phyloP scores from a whole-genome alignment of 805 yeast species.

The Candida oleophila region DNA sequence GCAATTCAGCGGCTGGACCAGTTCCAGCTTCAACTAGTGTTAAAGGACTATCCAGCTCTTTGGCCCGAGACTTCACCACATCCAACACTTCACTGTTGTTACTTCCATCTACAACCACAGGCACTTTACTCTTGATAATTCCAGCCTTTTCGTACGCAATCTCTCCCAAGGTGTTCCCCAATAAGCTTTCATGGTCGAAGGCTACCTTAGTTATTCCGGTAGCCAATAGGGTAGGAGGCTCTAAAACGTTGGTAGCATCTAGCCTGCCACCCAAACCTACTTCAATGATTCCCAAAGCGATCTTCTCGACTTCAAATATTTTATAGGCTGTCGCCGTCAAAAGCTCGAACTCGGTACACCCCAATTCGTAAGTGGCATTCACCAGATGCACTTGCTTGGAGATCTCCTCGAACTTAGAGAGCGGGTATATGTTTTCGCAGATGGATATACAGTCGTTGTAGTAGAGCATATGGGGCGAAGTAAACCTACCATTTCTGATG shows the following conservation, averaged over 20 bases:
- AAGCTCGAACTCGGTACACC: conserved; percentile 86
- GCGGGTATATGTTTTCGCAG: conserved; percentile 55
- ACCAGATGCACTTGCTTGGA: conserved; percentile 40
- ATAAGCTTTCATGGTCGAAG: conserved; percentile 74
- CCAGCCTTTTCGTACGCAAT: conserved; percentile 88
- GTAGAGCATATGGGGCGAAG: conserved; percentile 80
- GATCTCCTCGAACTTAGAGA: conserved; percentile 42
- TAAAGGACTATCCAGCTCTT: conserved; percentile 24
- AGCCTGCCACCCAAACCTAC: conserved; percentile 90
- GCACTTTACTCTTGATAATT: conserved; percentile 60
- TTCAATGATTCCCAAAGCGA: conserved; percentile 81
- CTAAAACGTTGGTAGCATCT: conserved; percentile 84
- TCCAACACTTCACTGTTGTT: conserved; percentile 53
- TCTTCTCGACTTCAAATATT: conserved; percentile 57
- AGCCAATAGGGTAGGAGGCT: conserved; percentile 46
- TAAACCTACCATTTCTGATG: conserved; percentile 70
- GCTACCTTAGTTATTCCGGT: conserved; percentile 85
- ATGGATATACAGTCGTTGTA: conserved; percentile 76
- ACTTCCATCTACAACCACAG: conserved; percentile 71
- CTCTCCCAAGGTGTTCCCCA: conserved; percentile 63
- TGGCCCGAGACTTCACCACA: conserved; percentile 43
- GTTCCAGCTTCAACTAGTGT: conserved; percentile 7
- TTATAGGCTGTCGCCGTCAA: conserved; percentile 83
- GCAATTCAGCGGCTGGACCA: neutral
- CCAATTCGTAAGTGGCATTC: conserved; percentile 43